Evolutionary conservation across 495 filamentous ascomycete species (phyloP).

Genomic region (Penicillium daleae): DNA sequence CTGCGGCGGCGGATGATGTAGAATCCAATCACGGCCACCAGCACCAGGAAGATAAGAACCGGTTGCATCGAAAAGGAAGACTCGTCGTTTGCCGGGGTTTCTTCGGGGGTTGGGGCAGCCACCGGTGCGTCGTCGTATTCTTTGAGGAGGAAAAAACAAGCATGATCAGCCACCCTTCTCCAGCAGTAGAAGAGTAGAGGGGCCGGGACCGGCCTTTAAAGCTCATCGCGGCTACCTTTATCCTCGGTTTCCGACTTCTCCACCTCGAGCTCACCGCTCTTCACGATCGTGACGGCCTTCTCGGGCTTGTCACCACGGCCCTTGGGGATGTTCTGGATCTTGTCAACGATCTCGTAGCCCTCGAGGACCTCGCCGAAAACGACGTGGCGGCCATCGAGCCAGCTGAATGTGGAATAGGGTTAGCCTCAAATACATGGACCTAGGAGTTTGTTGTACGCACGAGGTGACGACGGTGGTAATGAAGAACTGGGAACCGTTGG

Average conservation of each 20-base stretch:
- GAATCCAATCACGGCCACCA: constrained; percentile 43
- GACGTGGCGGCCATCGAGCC: constrained; percentile 88
- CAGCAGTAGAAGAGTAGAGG: constrained; percentile 31
- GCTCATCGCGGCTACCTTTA: constrained; percentile 98
- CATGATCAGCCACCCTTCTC: constrained; percentile 44
- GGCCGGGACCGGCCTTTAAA: constrained; percentile 60
- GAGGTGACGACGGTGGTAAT: constrained; percentile 84
- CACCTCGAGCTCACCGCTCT: constrained; percentile 90
- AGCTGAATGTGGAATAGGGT: constrained; percentile 47
- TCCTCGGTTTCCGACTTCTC: constrained; percentile 48
- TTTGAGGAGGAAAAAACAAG: constrained; percentile 25
- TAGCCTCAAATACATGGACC: background rate
- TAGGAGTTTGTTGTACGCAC: constrained; percentile 51
- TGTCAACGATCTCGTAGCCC: constrained; percentile 86
- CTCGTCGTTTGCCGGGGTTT: constrained; percentile 18
- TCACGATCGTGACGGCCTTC: constrained; percentile 80
- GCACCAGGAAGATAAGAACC: constrained; percentile 44
- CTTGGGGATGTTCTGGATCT: constrained; percentile 82
- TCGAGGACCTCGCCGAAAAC: constrained; percentile 92
- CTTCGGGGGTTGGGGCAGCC: constrained; percentile 6
- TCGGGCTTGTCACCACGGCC: constrained; percentile 71
- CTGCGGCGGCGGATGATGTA: constrained; percentile 37
- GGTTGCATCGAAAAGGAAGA: constrained; percentile 41
- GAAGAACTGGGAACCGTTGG: constrained; percentile 99
- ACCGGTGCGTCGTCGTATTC: constrained; percentile 23